Percentiles rank a stretch among this genome's conserved stretches.
Evolutionary conservation across 495 filamentous ascomycete species (phyloP).

Genomic region (Xylaria acuta): DNA sequence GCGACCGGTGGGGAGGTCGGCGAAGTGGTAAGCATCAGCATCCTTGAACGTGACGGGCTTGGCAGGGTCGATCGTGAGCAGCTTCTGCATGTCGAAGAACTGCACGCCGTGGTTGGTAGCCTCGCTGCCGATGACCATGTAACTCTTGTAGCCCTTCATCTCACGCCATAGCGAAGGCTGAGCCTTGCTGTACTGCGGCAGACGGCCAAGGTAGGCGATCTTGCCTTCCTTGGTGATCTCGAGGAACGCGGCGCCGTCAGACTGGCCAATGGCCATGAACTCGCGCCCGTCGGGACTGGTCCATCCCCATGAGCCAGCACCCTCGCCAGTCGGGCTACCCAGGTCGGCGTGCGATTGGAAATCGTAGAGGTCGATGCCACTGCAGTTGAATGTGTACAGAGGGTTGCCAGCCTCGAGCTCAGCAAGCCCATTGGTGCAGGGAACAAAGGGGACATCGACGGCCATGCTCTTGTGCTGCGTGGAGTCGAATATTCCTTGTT

Average conservation of each 20-base stretch:
- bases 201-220: slow-evolving; percentile 61
- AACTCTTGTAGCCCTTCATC: slow-evolving; percentile 47
- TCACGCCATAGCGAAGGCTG: slow-evolving; percentile 54
- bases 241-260: slow-evolving; percentile 63
- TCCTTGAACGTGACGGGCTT: slow-evolving; percentile 38
- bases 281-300: slow-evolving; percentile 63
- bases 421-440: slow-evolving; percentile 57
- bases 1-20: slow-evolving; percentile 52
- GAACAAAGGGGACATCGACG: slow-evolving; percentile 31
- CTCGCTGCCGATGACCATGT: slow-evolving; percentile 59
- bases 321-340: slow-evolving; percentile 49
- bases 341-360: slow-evolving; percentile 59
- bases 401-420: slow-evolving; percentile 49
- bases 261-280: slow-evolving; percentile 63
- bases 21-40: slow-evolving; percentile 50
- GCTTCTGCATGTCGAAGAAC: slow-evolving; percentile 60
- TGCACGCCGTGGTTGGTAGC: slow-evolving; percentile 57
- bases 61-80: slow-evolving; percentile 37
- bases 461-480: slow-evolving; percentile 44
- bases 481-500: slow-evolving; percentile 47
- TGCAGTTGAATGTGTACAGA: slow-evolving; percentile 58
- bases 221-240: slow-evolving; percentile 59
- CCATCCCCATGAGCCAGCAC: slow-evolving; percentile 61
- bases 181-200: slow-evolving; percentile 54
- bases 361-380: slow-evolving; percentile 61